Base-by-base conservation (phyloP, 192 early-diverging fungal species). In the Backusella luteola region DNA sequence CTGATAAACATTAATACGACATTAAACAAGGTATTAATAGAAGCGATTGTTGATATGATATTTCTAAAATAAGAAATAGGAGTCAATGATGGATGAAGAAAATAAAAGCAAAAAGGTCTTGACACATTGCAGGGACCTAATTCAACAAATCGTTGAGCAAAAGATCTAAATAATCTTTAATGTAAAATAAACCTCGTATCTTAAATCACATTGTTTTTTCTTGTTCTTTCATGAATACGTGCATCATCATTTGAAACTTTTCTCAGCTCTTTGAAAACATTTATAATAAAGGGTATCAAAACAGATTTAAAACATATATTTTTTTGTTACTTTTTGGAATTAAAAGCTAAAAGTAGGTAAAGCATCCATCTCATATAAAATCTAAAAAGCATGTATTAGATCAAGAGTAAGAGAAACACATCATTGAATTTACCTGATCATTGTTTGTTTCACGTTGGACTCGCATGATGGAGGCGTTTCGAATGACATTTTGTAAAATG, bases 401-500 rank as follows among this genome's bases (percentile, higher is more conserved):
- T 41, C 21, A 17, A 67, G 14, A n/a, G 11, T 0, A 36, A 7
- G 19, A 7, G 0, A 2, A 3, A 5, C 36, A 7, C 36, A 11
- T 11, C 36, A 21, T 9, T 3, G 38, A 69, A 11, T 11, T 69
- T 69, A 69, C 68, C 68, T 69, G 68, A 39, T 69, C 14, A 38
- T 11, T 59, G 56, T 59, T 59, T 59, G 56, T 59, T 59, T 41
- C 68, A 69, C 34, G 35, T 23, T 69, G 68, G 19, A 69, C 38
- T 38, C 38, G n/a, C 68, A 69, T 69, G 3, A 39, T n/a, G 21
- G 68, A 69, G 17, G 38, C n/a, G 12, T 69, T 35, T 19, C 34
- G 34, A 41, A 69, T 38, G 12, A 41, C 35, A 39, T 35, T 69
- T 41, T 39, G 68, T 69, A 69, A 69, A 69, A 69, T 69, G 39